Conservation (phyloP, 495 filamentous ascomycete species). For the Hypoxylon lienhwacheense region DNA sequence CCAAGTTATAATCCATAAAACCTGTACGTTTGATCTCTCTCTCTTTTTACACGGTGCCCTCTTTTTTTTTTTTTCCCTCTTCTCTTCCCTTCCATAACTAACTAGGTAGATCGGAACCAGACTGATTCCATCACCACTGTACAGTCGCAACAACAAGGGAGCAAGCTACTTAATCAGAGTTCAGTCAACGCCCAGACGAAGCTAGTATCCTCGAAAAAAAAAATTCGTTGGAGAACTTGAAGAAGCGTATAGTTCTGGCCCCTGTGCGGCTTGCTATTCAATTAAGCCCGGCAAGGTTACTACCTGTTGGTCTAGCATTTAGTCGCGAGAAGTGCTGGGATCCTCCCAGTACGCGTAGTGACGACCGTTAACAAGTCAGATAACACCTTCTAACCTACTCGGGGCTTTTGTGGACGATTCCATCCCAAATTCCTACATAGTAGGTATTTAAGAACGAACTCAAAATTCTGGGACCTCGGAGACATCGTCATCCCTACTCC, state of each 20-base stretch:
- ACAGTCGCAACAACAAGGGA: constrained; percentile 2
- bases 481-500: constrained; percentile 36
- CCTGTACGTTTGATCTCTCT: no score
- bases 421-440: constrained; percentile 27
- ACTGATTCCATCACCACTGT: background rate
- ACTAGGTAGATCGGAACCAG: constrained; percentile 2
- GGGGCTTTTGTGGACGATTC: constrained; percentile 34
- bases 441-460: constrained; percentile 32
- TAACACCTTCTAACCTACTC: constrained; percentile 30
- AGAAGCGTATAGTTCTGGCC: constrained; percentile 12
- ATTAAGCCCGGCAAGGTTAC: constrained; percentile 36
- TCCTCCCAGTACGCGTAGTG: constrained; percentile 27
- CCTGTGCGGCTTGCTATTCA: constrained; percentile 36
- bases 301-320: constrained; percentile 32
- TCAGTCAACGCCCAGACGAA: constrained; percentile 31
- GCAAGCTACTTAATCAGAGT: constrained; percentile 8
- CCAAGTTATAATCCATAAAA: no score
- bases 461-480: constrained; percentile 31
- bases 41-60: background rate
- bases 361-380: constrained; percentile 31
- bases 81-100: no score
- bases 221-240: constrained; percentile 18
- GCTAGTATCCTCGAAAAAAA: constrained; percentile 27
- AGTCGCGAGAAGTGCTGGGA: constrained; percentile 30
- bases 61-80: no score